Base-by-base conservation (phyloP, 2,329 filamentous ascomycete species). In the Lecanicillium sp. region DNA sequence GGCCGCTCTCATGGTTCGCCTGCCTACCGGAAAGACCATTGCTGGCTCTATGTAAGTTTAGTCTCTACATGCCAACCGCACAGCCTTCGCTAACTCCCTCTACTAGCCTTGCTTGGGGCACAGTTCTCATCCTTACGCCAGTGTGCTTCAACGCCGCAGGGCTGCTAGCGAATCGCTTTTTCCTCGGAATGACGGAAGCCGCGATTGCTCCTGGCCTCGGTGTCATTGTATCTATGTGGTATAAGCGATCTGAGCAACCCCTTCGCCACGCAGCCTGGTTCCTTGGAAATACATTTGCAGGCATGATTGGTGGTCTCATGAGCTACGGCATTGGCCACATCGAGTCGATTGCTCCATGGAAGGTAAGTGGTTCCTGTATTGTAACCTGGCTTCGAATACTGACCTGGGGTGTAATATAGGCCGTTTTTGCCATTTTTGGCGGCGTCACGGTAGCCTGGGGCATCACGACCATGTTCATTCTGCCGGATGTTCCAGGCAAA, bases 101-200 rank as follows among this genome's bases (percentile, higher is more conserved):
- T 8, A 14, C 17, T 19, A 44, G 52, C 14, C 17, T 50, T 3
- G 14, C 51, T n/a, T 65, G 61, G 61, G 61, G 61, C 3, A 37
- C 41, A 3, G 54, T 69, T n/a, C 50, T 71, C 30, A 65, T 68
- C 54, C 54, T 62, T 13, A 67, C 65, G 1, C 65, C 68, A 0
- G 33, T 49, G 11, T 46, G 43, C 33, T 43, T 39, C 33, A 48
- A 46, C 10, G 46, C 43, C 5, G 43, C 39, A 0, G 50, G 54
- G 10, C 44, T 61, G 4, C 43, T 61, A 11, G 52, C 53, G 1
- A 47, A 52, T 22, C 53, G 59, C 3, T 59, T 59, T 45, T 58
- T 60, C 39, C 48, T 62, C 1, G 58, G 59, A 2, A 48, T 56
- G 9, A 34, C 46, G 15, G 59, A 61, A 38, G 49, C 58, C 1